A percentile compares a stretch with the other conserved stretches of the same genome.
Evolutionary conservation across 306 rosid genomes (phyloP).

Genomic region (Erythrophleum fordii): DNA sequence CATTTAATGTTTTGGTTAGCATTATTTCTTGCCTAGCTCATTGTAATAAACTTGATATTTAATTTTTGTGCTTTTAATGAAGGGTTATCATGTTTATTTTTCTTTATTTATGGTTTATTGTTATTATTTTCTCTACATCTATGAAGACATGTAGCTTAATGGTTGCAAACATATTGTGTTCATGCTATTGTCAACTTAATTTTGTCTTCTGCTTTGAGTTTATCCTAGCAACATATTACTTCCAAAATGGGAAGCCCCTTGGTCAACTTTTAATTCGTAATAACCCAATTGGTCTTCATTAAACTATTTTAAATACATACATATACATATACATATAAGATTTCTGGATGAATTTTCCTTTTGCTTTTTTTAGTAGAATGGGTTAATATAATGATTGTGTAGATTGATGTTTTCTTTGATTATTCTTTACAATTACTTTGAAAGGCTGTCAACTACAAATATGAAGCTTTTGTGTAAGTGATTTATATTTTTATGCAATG

Average conservation of each 20-base stretch:
- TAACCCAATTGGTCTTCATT: too few species aligned
- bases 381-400: neutral
- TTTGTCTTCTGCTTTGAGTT: neutral
- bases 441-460: too few species aligned
- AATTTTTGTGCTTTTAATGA: too few species aligned
- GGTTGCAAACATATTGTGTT: too few species aligned
- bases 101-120: too few species aligned
- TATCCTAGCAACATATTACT: neutral
- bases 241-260: neutral
- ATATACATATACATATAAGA: neutral
- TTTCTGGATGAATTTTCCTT: too few species aligned
- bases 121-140: too few species aligned
- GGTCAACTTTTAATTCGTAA: too few species aligned
- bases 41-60: neutral
- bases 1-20: neutral
- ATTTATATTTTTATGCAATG: too few species aligned
- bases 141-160: neutral
- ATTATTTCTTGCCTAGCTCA: too few species aligned
- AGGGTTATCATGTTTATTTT: neutral
- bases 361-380: neutral
- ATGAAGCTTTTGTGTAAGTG: too few species aligned
- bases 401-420: neutral
- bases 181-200: neutral
- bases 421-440: neutral
- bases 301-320: too few species aligned